Evolutionary conservation across 2,329 filamentous ascomycete species (phyloP).

Genomic region (Tympanopsis confertula): DNA sequence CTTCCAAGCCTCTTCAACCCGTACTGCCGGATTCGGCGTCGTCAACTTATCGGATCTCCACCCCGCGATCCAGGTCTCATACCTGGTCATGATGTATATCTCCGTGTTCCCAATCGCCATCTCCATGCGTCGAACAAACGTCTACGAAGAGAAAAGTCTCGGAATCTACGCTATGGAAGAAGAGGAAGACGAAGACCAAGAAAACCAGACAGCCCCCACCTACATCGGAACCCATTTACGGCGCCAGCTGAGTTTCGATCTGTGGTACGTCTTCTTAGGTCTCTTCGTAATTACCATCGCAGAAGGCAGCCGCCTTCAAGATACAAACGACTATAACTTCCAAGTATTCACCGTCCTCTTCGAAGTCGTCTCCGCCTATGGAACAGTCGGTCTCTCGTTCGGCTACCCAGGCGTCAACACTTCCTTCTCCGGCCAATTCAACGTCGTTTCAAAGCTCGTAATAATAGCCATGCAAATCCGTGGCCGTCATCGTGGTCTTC

Average conservation of each 20-base stretch:
- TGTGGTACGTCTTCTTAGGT: constrained; percentile 29
- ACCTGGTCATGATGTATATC: constrained; percentile 7
- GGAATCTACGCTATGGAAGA: constrained; percentile 4
- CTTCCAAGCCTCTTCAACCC: constrained; percentile 4
- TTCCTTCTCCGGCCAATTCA: constrained; percentile 33
- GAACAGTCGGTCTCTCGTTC: constrained; percentile 29
- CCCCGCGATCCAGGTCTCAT: constrained; percentile 4
- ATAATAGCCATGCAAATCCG: constrained; percentile 42
- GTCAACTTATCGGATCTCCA: constrained; percentile 3
- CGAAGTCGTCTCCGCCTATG: constrained; percentile 26
- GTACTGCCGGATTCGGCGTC: constrained; percentile 2
- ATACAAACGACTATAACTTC: constrained; percentile 24
- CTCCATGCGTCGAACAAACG: constrained; percentile 3
- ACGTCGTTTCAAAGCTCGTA: constrained; percentile 36
- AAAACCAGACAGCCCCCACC: neutral
- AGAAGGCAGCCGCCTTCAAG: constrained; percentile 12
- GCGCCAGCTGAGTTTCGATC: constrained; percentile 30
- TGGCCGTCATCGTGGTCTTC: constrained; percentile 40
- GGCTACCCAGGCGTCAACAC: constrained; percentile 29
- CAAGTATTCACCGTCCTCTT: constrained; percentile 23
- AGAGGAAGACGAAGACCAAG: neutral
- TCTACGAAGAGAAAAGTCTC: constrained; percentile 5
- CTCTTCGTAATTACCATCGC: constrained; percentile 31
- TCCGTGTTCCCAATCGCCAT: constrained; percentile 5
- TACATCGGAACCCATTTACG: constrained; percentile 17